These are phyloP conservation scores for Aspergillus texensis DNA, from an alignment of 2,329 filamentous ascomycete genomes.

Conservation along the genomic window DNA sequence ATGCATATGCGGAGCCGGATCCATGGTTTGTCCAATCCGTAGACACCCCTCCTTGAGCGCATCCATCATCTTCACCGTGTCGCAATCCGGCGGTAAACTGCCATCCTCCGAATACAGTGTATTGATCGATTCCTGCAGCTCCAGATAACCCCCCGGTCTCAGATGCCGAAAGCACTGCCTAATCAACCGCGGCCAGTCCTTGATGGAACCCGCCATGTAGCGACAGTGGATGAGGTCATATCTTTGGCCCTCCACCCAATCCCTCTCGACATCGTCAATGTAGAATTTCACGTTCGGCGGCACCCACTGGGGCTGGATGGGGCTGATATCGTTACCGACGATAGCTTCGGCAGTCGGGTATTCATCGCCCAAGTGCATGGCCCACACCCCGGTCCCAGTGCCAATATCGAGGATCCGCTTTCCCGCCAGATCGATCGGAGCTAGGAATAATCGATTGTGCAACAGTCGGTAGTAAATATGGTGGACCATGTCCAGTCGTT, in stretches of 20 bases:
- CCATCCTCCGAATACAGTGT: constrained; percentile 18
- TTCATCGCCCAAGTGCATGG: constrained; percentile 40
- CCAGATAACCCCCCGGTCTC: constrained; percentile 19
- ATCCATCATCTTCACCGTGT: constrained; percentile 20
- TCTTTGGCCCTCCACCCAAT: constrained; percentile 29
- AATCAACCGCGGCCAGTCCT: constrained; percentile 29
- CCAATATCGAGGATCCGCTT: constrained; percentile 42
- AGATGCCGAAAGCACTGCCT: constrained; percentile 18
- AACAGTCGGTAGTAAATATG: constrained; percentile 41
- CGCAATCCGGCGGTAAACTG: constrained; percentile 11
- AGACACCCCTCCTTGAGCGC: constrained; percentile 15
- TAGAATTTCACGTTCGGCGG: constrained; percentile 39
- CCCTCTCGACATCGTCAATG: constrained; percentile 37
- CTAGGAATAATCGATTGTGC: constrained; percentile 38
- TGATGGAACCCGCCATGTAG: constrained; percentile 35
- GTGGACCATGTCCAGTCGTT: constrained; percentile 40
- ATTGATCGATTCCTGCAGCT: constrained; percentile 20
- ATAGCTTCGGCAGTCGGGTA: constrained; percentile 42
- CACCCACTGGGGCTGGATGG: constrained; percentile 42
- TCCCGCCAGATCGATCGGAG: constrained; percentile 35
- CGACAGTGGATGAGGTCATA: constrained; percentile 40
- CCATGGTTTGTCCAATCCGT: constrained; percentile 19
- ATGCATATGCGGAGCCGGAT: constrained; percentile 19
- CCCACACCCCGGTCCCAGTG: constrained; percentile 42
- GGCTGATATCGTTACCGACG: constrained; percentile 52